Evolutionary conservation across 148 eudicot genomes (phyloP).

Genomic region (Vaccinium corymbosum): DNA sequence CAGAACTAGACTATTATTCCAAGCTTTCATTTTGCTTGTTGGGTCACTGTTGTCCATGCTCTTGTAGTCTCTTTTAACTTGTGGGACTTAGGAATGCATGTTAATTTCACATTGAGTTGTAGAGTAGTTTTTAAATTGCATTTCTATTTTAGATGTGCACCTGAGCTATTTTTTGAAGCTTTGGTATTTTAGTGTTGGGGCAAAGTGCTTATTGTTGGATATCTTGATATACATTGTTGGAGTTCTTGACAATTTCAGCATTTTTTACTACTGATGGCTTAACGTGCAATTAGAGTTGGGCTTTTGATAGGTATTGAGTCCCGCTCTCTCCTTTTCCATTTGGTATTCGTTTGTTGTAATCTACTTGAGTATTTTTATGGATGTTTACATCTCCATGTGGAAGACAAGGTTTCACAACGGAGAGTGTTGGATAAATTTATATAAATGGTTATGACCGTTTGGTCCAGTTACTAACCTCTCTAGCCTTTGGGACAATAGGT

Average conservation of each 20-base stretch:
- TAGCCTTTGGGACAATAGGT: background rate
- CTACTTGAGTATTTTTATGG: background rate
- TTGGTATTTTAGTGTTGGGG: background rate
- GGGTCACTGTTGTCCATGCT: background rate
- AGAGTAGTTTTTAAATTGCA: background rate
- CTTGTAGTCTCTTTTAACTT: background rate
- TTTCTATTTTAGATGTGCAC: background rate
- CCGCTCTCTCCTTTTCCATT: background rate
- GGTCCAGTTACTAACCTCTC: background rate
- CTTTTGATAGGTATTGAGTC: background rate
- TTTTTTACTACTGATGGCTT: background rate
- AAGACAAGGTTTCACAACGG: background rate
- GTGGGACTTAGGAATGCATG: background rate
- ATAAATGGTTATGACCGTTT: background rate
- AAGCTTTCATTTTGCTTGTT: background rate
- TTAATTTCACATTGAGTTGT: slow-evolving; percentile 2
- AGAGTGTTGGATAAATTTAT: background rate
- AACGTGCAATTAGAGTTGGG: background rate
- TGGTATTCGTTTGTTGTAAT: background rate
- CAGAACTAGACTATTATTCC: background rate
- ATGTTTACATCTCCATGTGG: background rate
- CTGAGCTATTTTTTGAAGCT: background rate
- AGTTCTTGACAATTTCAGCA: background rate
- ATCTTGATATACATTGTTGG: background rate
- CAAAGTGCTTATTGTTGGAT: background rate